Percentiles rank a stretch among this genome's conserved stretches.
These are phyloP conservation scores for Puccinia polysora DNA, from an alignment of 1,284 basidiomycete species.

Conservation along the genomic window DNA sequence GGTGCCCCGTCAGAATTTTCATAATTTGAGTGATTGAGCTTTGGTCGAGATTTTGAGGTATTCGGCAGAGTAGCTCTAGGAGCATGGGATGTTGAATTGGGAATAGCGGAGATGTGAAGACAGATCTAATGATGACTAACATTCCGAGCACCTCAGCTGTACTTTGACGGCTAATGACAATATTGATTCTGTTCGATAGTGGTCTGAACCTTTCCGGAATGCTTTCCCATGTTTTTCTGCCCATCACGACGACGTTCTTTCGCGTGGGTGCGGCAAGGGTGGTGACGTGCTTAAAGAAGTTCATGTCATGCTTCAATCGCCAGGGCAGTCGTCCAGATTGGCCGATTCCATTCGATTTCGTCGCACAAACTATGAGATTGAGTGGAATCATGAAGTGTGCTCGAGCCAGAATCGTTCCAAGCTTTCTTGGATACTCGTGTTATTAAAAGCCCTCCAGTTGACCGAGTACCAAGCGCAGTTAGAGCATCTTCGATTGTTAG, in stretches of 20 bases:
- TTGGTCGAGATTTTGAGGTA: no score
- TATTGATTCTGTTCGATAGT: constrained; percentile 69
- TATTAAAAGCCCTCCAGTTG: no score
- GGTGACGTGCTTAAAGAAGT: constrained; percentile 82
- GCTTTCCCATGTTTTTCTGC: constrained; percentile 94
- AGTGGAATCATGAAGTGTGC: constrained; percentile 57
- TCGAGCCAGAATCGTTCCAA: no score
- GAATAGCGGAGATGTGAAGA: no score
- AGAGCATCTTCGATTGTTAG: no score
- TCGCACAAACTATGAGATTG: constrained; percentile 90
- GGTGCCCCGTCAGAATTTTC: no score
- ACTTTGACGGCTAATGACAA: constrained; percentile 58
- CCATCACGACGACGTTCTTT: constrained; percentile 86
- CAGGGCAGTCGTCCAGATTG: constrained; percentile 71
- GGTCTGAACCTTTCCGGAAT: constrained; percentile 87
- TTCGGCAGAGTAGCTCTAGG: no score
- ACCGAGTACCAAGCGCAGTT: no score
- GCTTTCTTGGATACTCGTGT: no score
- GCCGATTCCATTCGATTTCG: constrained; percentile 81
- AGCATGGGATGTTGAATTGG: no score
- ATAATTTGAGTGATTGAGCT: no score
- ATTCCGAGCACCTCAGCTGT: not conserved
- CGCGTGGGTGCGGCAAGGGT: constrained; percentile 57
- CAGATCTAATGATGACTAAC: not conserved
- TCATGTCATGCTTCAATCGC: constrained; percentile 82